Evolutionary conservation across 495 filamentous ascomycete species (phyloP).

Genomic region (Penicillium soppii): DNA sequence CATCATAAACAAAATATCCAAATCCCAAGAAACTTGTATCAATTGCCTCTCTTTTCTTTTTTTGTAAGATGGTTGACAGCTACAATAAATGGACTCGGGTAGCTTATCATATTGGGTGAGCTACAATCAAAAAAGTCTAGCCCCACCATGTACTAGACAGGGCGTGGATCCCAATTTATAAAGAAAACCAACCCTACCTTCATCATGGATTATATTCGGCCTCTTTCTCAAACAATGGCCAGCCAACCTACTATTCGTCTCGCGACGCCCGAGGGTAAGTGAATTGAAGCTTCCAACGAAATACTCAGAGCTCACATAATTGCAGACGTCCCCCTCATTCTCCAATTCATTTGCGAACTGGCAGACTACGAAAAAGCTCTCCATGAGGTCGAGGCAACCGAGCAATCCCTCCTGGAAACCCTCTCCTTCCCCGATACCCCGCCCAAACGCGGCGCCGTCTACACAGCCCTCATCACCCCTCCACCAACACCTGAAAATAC

Average conservation of each 20-base stretch:
- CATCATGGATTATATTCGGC: not conserved
- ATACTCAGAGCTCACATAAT: conserved; percentile 6
- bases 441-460: conserved; percentile 39
- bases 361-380: conserved; percentile 78
- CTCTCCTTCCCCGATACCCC: conserved; percentile 67
- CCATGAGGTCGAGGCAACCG: conserved; percentile 75
- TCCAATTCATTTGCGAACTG: conserved; percentile 81
- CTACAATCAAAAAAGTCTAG: no score
- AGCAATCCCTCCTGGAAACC: conserved; percentile 66
- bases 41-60: no score
- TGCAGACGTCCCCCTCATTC: conserved; percentile 79
- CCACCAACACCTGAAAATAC: conserved; percentile 28
- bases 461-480: conserved; percentile 43
- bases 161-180: not conserved
- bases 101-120: no score
- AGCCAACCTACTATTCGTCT: conserved; percentile 46
- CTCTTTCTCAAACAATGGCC: conserved; percentile 24
- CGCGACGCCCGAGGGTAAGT: conserved; percentile 45
- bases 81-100: no score
- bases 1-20: no score
- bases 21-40: no score
- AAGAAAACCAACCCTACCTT: not conserved
- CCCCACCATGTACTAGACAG: not conserved
- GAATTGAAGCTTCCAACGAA: conserved; percentile 3
- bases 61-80: no score